A percentile compares a stretch with the other conserved stretches of the same genome.
These are phyloP conservation scores for Planoprotostelium fungivorum DNA, from an alignment of 78 protist species.

Conservation along the genomic window DNA sequence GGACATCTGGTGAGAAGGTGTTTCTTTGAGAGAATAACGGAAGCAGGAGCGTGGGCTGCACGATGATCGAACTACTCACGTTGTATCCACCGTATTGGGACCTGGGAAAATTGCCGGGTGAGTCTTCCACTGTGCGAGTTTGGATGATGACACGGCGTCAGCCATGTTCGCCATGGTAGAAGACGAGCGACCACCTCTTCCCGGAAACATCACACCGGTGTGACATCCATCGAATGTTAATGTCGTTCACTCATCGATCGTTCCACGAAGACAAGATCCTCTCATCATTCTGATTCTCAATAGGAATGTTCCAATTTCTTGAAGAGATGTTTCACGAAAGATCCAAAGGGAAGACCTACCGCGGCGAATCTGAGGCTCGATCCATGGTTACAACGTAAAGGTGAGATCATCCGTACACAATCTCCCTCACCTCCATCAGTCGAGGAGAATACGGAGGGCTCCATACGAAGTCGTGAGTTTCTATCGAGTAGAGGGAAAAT, in stretches of 20 bases:
- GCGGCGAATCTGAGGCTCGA: background rate
- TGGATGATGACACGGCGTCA: background rate
- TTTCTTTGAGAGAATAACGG: background rate
- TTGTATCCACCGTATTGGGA: constrained; percentile 96
- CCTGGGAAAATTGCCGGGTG: constrained; percentile 81
- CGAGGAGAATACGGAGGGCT: too few species aligned
- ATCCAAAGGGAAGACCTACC: background rate
- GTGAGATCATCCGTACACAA: too few species aligned
- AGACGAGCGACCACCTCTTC: constrained; percentile 93
- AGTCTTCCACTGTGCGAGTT: background rate
- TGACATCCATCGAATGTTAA: too few species aligned
- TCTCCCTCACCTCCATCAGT: too few species aligned
- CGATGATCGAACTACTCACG: constrained; percentile 90
- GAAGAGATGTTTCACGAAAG: background rate
- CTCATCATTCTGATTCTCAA: too few species aligned
- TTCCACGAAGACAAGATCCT: too few species aligned
- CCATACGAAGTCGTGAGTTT: too few species aligned
- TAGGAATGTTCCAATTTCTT: too few species aligned
- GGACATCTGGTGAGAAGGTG: background rate
- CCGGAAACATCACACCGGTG: constrained; percentile 79
- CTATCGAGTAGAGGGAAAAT: too few species aligned
- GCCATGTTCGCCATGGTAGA: constrained; percentile 95
- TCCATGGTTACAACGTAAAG: background rate
- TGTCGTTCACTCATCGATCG: too few species aligned
- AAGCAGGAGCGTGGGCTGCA: constrained; percentile 90